Base-by-base conservation (phyloP, 2,329 filamentous ascomycete species). In the Colletotrichum gigasporum region DNA sequence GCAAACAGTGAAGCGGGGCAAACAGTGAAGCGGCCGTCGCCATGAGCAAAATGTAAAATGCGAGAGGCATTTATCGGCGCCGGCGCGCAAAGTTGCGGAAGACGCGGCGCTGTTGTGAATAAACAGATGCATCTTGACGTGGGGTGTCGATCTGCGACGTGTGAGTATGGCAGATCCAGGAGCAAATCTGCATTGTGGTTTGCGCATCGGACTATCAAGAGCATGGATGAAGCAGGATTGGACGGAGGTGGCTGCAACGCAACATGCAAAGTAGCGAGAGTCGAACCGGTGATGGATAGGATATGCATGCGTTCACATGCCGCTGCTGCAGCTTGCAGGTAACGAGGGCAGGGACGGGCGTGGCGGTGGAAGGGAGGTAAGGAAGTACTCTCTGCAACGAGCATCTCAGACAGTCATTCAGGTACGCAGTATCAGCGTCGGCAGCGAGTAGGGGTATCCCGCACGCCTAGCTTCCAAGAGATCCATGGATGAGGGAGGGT, bases 251-350 rank as follows among this genome's bases (percentile, higher is more conserved):
- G n/a, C n/a, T n/a, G n/a, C n/a, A n/a, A n/a, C n/a, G n/a, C n/a
- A n/a, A n/a, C n/a, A n/a, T n/a, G n/a, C n/a, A 41, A 41, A 42
- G n/a, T 20, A 45, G 41, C 39, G 39, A 35, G 3, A 18, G 41
- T 35, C 12, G 12, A 30, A 14, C 20, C 14, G 37, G 22, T 26
- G 54, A 41, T 20, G 42, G 32, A 39, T 30, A 35, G 54, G 42
- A 48, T 10, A 57, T 48, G 54, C 42, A 37, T 55, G 54, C n/a
- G n/a, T 39, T 57, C 54, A 48, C 54, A 57, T 57, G 32, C 30
- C 34, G 26, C 14, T 48, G 44, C n/a, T n/a, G 44, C 10, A n/a
- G n/a, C n/a, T n/a, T n/a, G n/a, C n/a, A n/a, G 26, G 44, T 48
- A 16, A 48, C n/a, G 44, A 48, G 41, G 14, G 26, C 7, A 52